These are phyloP conservation scores for Tilletia setariae DNA, from an alignment of 1,284 basidiomycete species.

Conservation along the genomic window DNA sequence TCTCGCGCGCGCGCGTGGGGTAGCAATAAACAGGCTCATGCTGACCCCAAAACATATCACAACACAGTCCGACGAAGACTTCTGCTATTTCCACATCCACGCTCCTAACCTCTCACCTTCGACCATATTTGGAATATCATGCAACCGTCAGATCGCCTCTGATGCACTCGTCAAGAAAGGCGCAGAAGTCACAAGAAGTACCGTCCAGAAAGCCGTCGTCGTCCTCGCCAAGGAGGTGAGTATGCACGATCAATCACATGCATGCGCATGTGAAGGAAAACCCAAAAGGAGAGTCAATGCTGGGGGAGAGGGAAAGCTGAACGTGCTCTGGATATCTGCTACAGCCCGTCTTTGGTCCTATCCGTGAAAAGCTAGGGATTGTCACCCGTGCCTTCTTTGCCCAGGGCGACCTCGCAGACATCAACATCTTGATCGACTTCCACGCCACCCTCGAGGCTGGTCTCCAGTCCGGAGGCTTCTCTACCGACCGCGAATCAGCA, in stretches of 20 bases:
- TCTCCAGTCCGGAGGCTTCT: constrained; percentile 20
- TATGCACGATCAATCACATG: background rate
- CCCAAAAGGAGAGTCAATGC: constrained; percentile 16
- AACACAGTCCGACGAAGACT: constrained; percentile 80
- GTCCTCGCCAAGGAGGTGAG: constrained; percentile 68
- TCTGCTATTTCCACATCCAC: constrained; percentile 86
- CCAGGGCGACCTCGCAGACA: constrained; percentile 48
- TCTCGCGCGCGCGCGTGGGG: background rate
- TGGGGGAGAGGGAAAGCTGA: too few relatives aligned
- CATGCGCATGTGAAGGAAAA: constrained; percentile 11
- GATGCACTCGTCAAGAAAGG: constrained; percentile 75
- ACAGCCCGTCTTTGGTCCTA: constrained; percentile 52
- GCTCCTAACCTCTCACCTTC: constrained; percentile 28
- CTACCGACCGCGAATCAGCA: constrained; percentile 33
- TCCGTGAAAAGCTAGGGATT: constrained; percentile 86
- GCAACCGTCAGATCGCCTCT: constrained; percentile 90
- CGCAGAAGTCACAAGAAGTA: constrained; percentile 86
- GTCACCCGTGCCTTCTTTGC: constrained; percentile 65
- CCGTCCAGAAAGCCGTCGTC: constrained; percentile 96
- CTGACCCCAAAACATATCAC: background rate
- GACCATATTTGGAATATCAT: constrained; percentile 43
- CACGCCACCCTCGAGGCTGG: constrained; percentile 50
- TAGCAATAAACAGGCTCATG: background rate
- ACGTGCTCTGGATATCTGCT: too few relatives aligned
- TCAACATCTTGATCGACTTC: constrained; percentile 52